Percentiles rank a stretch among this genome's conserved stretches.
phyloP scores from a whole-genome alignment of 1,139 yeast species.

The Pichia sp. region DNA sequence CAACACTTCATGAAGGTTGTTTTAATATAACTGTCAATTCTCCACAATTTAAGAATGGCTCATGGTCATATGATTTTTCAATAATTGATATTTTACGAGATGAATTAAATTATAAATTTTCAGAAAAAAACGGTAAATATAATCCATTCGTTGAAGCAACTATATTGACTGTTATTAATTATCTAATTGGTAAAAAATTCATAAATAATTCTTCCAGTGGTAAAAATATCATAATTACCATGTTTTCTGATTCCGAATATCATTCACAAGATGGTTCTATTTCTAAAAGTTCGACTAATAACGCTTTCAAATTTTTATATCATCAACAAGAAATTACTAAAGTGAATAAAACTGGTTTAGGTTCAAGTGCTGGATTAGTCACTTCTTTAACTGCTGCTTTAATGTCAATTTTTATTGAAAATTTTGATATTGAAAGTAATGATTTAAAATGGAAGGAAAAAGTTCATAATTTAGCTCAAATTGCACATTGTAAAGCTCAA shows the following conservation, averaged over 20 bases:
- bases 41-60: conserved; percentile 71
- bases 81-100: not conserved
- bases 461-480: conserved; percentile 78
- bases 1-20: conserved; percentile 7
- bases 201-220: conserved; percentile 28
- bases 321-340: conserved; percentile 56
- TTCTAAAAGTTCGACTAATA: conserved; percentile 31
- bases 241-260: conserved; percentile 83
- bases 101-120: conserved; percentile 3
- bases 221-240: conserved; percentile 41
- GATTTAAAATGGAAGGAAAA: conserved; percentile 24
- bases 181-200: conserved; percentile 30
- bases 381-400: conserved; percentile 73
- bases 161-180: conserved; percentile 48
- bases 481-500: conserved; percentile 90
- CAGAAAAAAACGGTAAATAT: conserved; percentile 21
- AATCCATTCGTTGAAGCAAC: conserved; percentile 80
- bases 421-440: conserved; percentile 28
- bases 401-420: conserved; percentile 39
- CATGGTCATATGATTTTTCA: conserved; percentile 52
- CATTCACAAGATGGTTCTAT: conserved; percentile 62
- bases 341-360: conserved; percentile 91
- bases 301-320: conserved; percentile 44
- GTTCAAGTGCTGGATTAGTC: conserved; percentile 92
- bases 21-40: conserved; percentile 47